phyloP scores from a whole-genome alignment of 2,329 filamentous ascomycete genomes.

The Ophiocordyceps sinensis region DNA sequence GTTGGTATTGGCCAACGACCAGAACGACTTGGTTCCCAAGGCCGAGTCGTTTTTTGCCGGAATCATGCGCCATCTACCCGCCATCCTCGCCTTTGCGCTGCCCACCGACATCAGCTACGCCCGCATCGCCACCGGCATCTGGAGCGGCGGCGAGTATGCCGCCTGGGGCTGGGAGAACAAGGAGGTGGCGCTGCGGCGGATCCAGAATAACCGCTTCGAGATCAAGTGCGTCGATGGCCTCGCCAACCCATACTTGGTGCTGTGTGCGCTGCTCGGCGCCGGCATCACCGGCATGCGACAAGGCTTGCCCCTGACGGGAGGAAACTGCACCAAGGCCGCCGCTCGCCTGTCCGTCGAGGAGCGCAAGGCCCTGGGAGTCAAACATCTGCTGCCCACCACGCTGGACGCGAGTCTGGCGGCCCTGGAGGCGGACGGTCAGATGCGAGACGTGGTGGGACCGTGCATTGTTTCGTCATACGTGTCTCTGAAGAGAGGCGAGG shows the following conservation, averaged over 20 bases:
- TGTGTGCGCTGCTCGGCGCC: conserved; percentile 18
- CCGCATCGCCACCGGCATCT: conserved; percentile 51
- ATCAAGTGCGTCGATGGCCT: conserved; percentile 64
- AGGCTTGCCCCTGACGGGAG: too few relatives aligned
- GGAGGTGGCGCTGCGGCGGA: conserved; percentile 57
- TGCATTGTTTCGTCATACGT: too few relatives aligned
- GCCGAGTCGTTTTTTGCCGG: conserved; percentile 49
- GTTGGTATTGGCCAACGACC: too few relatives aligned
- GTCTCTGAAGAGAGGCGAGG: too few relatives aligned
- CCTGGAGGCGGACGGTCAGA: too few relatives aligned
- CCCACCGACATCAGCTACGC: conserved; percentile 53
- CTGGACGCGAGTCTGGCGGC: too few relatives aligned
- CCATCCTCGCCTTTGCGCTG: conserved; percentile 56
- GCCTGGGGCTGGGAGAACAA: conserved; percentile 73
- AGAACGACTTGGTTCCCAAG: too few relatives aligned
- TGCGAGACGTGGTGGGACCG: too few relatives aligned
- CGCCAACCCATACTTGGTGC: conserved; percentile 60
- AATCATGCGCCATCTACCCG: conserved; percentile 49
- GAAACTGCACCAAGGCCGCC: too few relatives aligned
- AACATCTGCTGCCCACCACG: too few relatives aligned
- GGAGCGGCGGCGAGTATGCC: conserved; percentile 68
- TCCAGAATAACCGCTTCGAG: conserved; percentile 59
- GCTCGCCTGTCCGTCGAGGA: too few relatives aligned
- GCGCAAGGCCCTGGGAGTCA: too few relatives aligned
- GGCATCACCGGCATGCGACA: conserved; percentile 11